Conservation (phyloP, 192 early-diverging fungal species). For the Backusella australiensis region DNA sequence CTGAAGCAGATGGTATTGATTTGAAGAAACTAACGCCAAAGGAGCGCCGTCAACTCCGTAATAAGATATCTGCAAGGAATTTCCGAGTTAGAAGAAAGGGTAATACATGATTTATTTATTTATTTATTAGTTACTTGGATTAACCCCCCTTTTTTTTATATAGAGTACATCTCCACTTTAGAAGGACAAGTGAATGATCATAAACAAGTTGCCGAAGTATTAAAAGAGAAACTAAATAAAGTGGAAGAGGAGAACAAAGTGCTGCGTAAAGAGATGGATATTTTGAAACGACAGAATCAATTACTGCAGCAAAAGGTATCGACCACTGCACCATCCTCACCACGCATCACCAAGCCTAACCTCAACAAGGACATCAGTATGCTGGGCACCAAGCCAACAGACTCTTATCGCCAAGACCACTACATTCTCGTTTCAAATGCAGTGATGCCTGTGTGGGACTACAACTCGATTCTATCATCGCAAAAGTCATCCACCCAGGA, state of each 20-base stretch:
- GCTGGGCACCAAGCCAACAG: slow-evolving; percentile 26
- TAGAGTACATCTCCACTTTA: slow-evolving; percentile 39
- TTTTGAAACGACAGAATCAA: slow-evolving; percentile 31
- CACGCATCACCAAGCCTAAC: slow-evolving; percentile 20
- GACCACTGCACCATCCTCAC: neutral
- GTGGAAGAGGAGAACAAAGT: slow-evolving; percentile 35
- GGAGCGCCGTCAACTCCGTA: slow-evolving; percentile 71
- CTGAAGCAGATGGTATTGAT: slow-evolving; percentile 41
- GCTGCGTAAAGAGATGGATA: slow-evolving; percentile 29
- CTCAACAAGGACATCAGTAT: slow-evolving; percentile 37
- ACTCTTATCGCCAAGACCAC: slow-evolving; percentile 28
- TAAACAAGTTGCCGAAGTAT: slow-evolving; percentile 26
- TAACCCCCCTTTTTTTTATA: neutral
- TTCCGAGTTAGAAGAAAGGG: slow-evolving; percentile 72
- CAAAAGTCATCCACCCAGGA: neutral
- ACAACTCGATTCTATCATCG: slow-evolving; percentile 11
- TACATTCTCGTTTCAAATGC: slow-evolving; percentile 30
- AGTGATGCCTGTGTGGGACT: slow-evolving; percentile 27
- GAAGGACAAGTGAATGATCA: slow-evolving; percentile 36
- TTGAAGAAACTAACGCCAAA: slow-evolving; percentile 55
- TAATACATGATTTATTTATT: slow-evolving; percentile 9
- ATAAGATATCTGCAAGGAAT: slow-evolving; percentile 75
- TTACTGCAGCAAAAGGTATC: slow-evolving; percentile 22
- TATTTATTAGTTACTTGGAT: neutral
- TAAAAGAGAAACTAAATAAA: slow-evolving; percentile 23